Evolutionary conservation across 176 grass and related monocot genomes (phyloP).

Genomic region (Puya raimondii): DNA sequence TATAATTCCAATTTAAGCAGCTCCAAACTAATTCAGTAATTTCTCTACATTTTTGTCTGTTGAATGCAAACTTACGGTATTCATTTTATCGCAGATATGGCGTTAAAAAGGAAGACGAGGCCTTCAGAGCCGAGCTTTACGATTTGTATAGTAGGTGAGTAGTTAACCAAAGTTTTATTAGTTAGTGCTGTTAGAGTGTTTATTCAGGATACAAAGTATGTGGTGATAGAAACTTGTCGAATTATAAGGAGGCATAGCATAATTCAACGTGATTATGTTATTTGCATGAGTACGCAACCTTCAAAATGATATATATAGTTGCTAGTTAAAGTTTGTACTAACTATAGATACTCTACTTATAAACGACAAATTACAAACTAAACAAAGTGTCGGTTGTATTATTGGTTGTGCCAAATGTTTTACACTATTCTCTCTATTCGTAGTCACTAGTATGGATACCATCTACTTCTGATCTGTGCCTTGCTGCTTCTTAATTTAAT

Average conservation of each 20-base stretch:
- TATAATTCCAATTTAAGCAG: not conserved
- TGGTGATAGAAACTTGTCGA: not conserved
- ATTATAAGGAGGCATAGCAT: not conserved
- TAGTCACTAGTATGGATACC: no score
- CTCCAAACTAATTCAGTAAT: not conserved
- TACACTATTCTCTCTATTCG: no score
- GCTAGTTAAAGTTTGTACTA: no score
- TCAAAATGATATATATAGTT: no score
- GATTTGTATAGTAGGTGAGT: conserved; percentile 70
- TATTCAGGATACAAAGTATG: not conserved
- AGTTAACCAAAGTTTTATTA: not conserved
- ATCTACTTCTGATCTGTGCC: no score
- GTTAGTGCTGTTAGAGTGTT: not conserved
- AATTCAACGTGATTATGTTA: not conserved
- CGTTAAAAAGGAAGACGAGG: conserved; percentile 70
- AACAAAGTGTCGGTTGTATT: no score
- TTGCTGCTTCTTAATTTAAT: no score
- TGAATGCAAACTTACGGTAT: not conserved
- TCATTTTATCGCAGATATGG: conserved; percentile 52
- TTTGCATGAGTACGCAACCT: no score
- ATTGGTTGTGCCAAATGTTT: no score
- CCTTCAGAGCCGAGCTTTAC: conserved; percentile 82
- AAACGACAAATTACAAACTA: no score
- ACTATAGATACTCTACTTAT: no score
- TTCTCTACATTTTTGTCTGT: not conserved